These are phyloP conservation scores for Boletellus emodensis DNA, from an alignment of 768 basidiomycete species.

Conservation along the genomic window DNA sequence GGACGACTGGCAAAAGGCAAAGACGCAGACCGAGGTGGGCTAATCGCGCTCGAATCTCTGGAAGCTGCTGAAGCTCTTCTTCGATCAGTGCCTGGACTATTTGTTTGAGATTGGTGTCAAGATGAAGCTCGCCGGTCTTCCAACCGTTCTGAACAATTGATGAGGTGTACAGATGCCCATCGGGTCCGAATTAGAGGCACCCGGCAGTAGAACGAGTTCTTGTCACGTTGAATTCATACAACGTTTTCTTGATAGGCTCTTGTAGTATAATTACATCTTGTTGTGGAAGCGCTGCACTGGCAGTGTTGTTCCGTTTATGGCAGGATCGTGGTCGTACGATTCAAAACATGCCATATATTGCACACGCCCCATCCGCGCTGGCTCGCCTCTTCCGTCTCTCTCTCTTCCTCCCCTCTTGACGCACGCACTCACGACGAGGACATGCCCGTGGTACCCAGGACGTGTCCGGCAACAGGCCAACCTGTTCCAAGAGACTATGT, in stretches of 20 bases:
- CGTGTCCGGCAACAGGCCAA: slow-evolving; percentile 18
- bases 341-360: neutral
- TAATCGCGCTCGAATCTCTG: neutral
- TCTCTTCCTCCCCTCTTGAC: neutral
- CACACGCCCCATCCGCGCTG: no score
- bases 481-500: slow-evolving; percentile 36
- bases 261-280: no score
- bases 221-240: no score
- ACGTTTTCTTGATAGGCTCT: no score
- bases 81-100: slow-evolving; percentile 76
- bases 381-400: neutral
- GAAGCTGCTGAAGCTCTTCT: neutral
- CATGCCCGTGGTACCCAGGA: slow-evolving; percentile 21
- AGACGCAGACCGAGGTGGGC: slow-evolving; percentile 76
- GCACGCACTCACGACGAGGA: neutral
- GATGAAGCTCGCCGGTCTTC: slow-evolving; percentile 65
- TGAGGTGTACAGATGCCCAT: no score
- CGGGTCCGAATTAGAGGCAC: no score
- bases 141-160: slow-evolving; percentile 38
- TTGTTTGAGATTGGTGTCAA: slow-evolving; percentile 85
- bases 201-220: no score
- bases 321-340: slow-evolving; percentile 20
- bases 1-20: slow-evolving; percentile 81
- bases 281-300: neutral
- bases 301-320: slow-evolving; percentile 6